Base-by-base conservation (phyloP, 2,329 filamentous ascomycete species). In the Cladobotryum mycophilum region DNA sequence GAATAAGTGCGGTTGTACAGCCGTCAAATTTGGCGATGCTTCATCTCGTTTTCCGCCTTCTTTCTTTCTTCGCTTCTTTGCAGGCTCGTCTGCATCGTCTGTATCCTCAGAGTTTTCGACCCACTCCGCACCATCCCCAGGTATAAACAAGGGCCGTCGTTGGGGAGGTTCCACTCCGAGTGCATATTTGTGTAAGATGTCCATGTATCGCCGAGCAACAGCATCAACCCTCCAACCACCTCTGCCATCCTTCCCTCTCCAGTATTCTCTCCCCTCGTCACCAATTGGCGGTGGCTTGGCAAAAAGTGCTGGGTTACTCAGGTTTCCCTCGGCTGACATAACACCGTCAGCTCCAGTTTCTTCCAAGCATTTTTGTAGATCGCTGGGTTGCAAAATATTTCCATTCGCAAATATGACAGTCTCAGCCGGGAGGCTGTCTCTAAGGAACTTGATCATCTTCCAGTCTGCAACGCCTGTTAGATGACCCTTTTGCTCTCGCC, bases 361-460 rank as follows among this genome's bases (percentile, higher is more conserved):
- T 45, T 83, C 80, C 17, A 99, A 72, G 62, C 92, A 97, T 17
- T 72, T 73, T 46, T 85, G 79, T 11, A 99, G 74, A 64, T 99
- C 92, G 0, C 76, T 84, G 52, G 86, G 78, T 65, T 88, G 86
- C 52, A 99, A 72, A 35, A 96, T 85, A 63, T 99, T 99, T 12
- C 93, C 93, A 67, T 99, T 99, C 3, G 93, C 93, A 64, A 99
- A 97, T 3, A 99, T 81, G 20, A 99, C 93, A 7, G 90, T 95
- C 44, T 96, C 90, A 1, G 78, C 72, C 0, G 92, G 92, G 30
- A 99, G 71, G 54, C 85, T 86, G 11, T 96, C 88, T 45, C 93
- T 78, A 56, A 99, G 70, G 63, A 88, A 92, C 4, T 84, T 80
- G 51, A 99, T 84, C 62, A 86, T 81, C n/a, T 72, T 73, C 93